Evolutionary conservation across 208 protist species (phyloP).

Genomic region (Leishmania guyanensis): DNA sequence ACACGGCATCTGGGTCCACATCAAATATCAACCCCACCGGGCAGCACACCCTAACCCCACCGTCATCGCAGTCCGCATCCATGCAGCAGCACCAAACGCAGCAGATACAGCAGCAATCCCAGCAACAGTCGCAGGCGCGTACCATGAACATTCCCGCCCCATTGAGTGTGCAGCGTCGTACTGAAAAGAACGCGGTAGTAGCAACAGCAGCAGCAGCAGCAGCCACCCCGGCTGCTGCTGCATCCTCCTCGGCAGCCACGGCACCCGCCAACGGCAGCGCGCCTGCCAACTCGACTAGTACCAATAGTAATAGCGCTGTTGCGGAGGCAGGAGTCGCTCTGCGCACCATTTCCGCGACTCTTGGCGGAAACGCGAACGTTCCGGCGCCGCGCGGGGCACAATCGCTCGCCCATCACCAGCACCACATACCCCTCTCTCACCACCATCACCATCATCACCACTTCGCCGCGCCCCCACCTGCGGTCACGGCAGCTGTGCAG

Average conservation of each 20-base stretch:
- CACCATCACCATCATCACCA: constrained; percentile 40
- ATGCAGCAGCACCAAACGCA: constrained; percentile 22
- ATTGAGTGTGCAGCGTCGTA: constrained; percentile 25
- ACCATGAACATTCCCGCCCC: constrained; percentile 37
- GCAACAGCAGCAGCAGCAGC: constrained; percentile 10
- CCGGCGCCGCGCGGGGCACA: constrained; percentile 22
- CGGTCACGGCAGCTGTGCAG: neutral
- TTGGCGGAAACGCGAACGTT: neutral
- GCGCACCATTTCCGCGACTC: constrained; percentile 5
- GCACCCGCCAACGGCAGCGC: neutral
- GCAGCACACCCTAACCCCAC: constrained; percentile 21
- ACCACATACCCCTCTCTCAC: constrained; percentile 29
- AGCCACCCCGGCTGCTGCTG: neutral
- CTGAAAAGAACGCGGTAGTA: constrained; percentile 23
- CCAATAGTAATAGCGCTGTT: neutral
- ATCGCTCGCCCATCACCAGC: constrained; percentile 25
- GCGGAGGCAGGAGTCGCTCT: neutral
- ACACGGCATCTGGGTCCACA: constrained; percentile 16
- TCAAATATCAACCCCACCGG: neutral
- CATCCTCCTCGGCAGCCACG: neutral
- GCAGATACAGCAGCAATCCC: constrained; percentile 30
- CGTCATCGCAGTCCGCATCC: constrained; percentile 9
- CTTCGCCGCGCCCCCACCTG: constrained; percentile 1
- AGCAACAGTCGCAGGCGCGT: constrained; percentile 26
- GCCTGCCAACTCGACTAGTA: neutral